Percentiles rank a stretch among this genome's conserved stretches.
Conservation (phyloP, 345 rosid species). For the Physaria fendleri region DNA sequence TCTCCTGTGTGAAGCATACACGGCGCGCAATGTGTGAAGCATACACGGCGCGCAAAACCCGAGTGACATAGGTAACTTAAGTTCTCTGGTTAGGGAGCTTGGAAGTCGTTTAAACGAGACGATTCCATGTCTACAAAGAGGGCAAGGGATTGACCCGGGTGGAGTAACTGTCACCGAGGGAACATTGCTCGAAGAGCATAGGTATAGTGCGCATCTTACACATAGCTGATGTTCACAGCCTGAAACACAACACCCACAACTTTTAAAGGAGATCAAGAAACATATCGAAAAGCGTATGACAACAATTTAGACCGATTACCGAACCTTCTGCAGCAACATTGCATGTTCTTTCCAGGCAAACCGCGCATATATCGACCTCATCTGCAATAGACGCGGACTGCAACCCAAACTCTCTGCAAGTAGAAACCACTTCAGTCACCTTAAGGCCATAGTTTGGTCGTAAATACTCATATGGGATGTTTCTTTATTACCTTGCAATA, state of each 20-base stretch:
- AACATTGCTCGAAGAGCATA: conserved; percentile 75
- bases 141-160: conserved; percentile 91
- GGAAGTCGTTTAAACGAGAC: conserved; percentile 63
- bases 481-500: conserved; percentile 67
- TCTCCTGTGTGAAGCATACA: conserved; percentile 79
- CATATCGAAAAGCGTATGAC: neutral
- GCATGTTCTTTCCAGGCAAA: conserved; percentile 87
- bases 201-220: conserved; percentile 89
- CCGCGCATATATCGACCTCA: conserved; percentile 84
- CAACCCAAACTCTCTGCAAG: conserved; percentile 72
- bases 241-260: conserved; percentile 24
- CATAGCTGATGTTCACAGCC: conserved; percentile 96
- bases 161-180: conserved; percentile 59
- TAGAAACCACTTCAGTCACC: neutral
- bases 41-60: conserved; percentile 90
- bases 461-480: neutral
- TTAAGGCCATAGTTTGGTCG: neutral
- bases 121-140: conserved; percentile 89
- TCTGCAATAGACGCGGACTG: conserved; percentile 55
- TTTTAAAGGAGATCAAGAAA: neutral
- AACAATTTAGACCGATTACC: neutral
- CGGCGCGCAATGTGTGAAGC: too few relatives aligned
- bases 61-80: conserved; percentile 59
- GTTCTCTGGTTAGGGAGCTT: conserved; percentile 58
- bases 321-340: conserved; percentile 95